Base-by-base conservation (phyloP, 306 rosid species). In the Trifolium repens region DNA sequence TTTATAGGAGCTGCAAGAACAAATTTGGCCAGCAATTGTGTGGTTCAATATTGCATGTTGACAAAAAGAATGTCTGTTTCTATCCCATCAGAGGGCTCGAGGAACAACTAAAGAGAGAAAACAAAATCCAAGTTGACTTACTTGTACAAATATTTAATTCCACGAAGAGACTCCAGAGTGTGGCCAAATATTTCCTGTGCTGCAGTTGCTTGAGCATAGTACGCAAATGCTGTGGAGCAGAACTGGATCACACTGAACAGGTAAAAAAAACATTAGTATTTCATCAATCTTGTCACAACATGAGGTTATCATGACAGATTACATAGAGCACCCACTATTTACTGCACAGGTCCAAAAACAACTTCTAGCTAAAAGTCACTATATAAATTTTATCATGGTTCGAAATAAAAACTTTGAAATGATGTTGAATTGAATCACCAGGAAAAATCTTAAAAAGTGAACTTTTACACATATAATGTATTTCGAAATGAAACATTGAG, bases 131-230 rank as follows among this genome's bases (percentile, higher is more conserved):
- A 67, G 49, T 43, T 52, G 47, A 89, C 98, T 90, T 84, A 92
- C 99, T 92, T 96, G 93, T 96, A 96, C 79, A 96, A 79, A 82
- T 85, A 90, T 81, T 76, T 89, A 84, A 96, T 96, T 79, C 99
- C 99, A 15, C 99, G 96, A 75, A 96, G 98, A 79, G 98, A 92
- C 83, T 96, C 76, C 82, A 96, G 79, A 1, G 99, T 96, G 88
- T 96, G 99, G 77, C 99, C 96, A 82, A 96, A 96, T 67, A 96
- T 96, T 88, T 96, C 96, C 85, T 96, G 99, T 39, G 99, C 99
- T 9, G 99, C 97, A 62, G 99, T 96, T 67, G 98, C 99, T 85
- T 88, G 98, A 47, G 99, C 98, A 87, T 96, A 96, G 90, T 96
- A 96, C 57, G 98, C 99, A 92, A 96, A 96, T 50, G 99, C 93